phyloP scores from a whole-genome alignment of 164 flowering plant species.

The Chimonanthus salicifolius region DNA sequence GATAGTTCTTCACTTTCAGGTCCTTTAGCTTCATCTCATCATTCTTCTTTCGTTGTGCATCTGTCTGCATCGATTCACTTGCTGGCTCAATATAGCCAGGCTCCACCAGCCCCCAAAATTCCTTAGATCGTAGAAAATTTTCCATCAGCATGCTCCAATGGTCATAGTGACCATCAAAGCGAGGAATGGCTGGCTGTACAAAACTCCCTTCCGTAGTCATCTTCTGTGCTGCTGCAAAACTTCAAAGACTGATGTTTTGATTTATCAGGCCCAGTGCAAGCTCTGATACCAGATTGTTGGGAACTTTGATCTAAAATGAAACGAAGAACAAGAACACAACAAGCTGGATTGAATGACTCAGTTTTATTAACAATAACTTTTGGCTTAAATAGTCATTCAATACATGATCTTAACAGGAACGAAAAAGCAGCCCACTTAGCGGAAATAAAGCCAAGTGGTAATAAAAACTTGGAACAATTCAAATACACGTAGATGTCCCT shows the following conservation, averaged over 20 bases:
- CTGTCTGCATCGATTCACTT: slow-evolving; percentile 5
- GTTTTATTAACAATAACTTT: no score
- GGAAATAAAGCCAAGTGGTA: slow-evolving; percentile 5
- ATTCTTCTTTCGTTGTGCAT: slow-evolving; percentile 7
- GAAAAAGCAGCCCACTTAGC: slow-evolving; percentile 1
- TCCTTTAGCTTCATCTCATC: slow-evolving; percentile 14
- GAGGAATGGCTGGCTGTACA: slow-evolving; percentile 2
- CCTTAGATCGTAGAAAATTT: slow-evolving; percentile 7
- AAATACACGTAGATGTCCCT: slow-evolving; percentile 6
- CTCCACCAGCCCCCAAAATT: slow-evolving; percentile 9
- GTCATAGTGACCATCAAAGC: slow-evolving; percentile 7
- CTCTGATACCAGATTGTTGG: slow-evolving; percentile 11
- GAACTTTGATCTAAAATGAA: slow-evolving; percentile 6
- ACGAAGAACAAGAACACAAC: slow-evolving; percentile 5
- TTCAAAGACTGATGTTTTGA: slow-evolving; percentile 9
- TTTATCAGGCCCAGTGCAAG: slow-evolving; percentile 7
- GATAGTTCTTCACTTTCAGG: not conserved
- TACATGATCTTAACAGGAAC: not conserved
- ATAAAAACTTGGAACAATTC: slow-evolving; percentile 3
- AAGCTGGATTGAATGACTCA: not conserved
- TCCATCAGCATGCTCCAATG: slow-evolving; percentile 4
- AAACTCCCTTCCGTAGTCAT: slow-evolving; percentile 11
- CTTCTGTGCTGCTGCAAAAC: slow-evolving; percentile 10
- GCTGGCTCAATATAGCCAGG: slow-evolving; percentile 8
- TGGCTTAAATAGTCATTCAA: no score